A percentile compares a stretch with the other conserved stretches of the same genome.
Evolutionary conservation across 2,329 filamentous ascomycete species (phyloP).

Genomic region (Lasiodiplodia citricola): DNA sequence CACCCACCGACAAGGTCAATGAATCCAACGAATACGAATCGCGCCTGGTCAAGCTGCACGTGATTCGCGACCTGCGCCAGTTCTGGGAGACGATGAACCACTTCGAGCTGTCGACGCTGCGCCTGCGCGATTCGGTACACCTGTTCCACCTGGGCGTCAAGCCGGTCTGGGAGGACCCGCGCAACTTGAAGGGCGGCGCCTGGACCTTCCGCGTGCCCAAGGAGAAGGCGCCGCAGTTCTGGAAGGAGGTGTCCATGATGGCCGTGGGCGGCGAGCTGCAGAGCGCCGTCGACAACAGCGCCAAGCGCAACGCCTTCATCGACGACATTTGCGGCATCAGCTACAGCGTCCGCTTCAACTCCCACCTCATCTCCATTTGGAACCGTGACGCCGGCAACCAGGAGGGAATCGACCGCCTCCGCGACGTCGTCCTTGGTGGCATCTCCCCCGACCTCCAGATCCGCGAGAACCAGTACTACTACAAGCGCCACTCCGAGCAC

Average conservation of each 20-base stretch:
- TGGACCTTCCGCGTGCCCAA: constrained; percentile 94
- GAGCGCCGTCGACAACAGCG: constrained; percentile 64
- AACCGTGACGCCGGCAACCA: constrained; percentile 85
- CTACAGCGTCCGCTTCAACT: constrained; percentile 86
- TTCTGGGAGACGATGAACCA: constrained; percentile 67
- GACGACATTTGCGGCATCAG: constrained; percentile 88
- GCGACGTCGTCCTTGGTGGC: constrained; percentile 73
- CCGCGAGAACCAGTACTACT: constrained; percentile 71
- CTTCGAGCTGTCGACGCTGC: constrained; percentile 75
- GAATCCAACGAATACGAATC: constrained; percentile 45
- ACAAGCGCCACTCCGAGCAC: constrained; percentile 90
- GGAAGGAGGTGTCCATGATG: constrained; percentile 80
- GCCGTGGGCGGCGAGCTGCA: constrained; percentile 84
- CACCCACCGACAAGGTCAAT: constrained; percentile 25
- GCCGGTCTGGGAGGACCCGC: constrained; percentile 83
- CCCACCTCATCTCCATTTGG: constrained; percentile 88
- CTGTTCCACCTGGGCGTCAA: constrained; percentile 83
- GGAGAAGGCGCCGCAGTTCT: constrained; percentile 70
- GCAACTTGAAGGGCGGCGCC: constrained; percentile 83
- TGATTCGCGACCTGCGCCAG: constrained; percentile 53
- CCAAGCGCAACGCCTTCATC: constrained; percentile 62
- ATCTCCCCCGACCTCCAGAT: constrained; percentile 75
- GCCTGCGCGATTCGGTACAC: constrained; percentile 71
- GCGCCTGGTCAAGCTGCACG: constrained; percentile 52
- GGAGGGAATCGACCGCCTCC: constrained; percentile 75